Evolutionary conservation across 352 stramenopile species (phyloP), one percentile per base, ranked within the genome.

Genomic region (Phytophthora pisi): DNA sequence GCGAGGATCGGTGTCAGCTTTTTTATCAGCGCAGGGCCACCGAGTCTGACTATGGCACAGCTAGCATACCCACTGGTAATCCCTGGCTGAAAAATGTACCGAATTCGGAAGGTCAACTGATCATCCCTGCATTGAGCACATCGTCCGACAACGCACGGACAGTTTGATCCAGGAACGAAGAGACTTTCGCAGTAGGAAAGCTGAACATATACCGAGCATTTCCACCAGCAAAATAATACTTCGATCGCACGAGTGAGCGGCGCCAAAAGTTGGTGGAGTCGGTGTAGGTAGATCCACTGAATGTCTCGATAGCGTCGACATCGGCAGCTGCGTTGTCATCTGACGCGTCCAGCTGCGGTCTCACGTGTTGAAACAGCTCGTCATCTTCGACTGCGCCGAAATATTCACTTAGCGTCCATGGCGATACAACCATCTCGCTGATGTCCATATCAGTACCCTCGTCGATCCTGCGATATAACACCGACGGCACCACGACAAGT

Each of bases 181-280:
- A 20, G 11, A 55, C 56, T 11, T 47, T 5, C 13, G 43, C 43
- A 42, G 47, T 66, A 3, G 58, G 28, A 45, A 18, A 52, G 11
- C 5, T n/a, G 55, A 61, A 62, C 61, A 66, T 66, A 16, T 61
- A 61, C 34, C 61, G 52, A 68, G 51, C 42, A 42, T 30, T 67
- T 34, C 42, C 60, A 31, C 57, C 57, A 30, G 47, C 57, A 40
- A 57, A 64, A n/a, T 51, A 57, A 16, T 64, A 57, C 51, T 68
- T 68, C 23, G 52, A 51, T 42, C 31, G 20, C 8, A 51, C 43
- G 4, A 68, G 30, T 16, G 31, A 31, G 16, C 51, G 26, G 24
- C 51, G 60, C 38, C 10, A 45, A 16, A 34, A 7, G 24, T 38
- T 57, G 31, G 20, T 9, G 8, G 58, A 23, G 36, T 40, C 55